Conservation (phyloP, 1,284 basidiomycete species). For the Papiliotrema laurentii region DNA sequence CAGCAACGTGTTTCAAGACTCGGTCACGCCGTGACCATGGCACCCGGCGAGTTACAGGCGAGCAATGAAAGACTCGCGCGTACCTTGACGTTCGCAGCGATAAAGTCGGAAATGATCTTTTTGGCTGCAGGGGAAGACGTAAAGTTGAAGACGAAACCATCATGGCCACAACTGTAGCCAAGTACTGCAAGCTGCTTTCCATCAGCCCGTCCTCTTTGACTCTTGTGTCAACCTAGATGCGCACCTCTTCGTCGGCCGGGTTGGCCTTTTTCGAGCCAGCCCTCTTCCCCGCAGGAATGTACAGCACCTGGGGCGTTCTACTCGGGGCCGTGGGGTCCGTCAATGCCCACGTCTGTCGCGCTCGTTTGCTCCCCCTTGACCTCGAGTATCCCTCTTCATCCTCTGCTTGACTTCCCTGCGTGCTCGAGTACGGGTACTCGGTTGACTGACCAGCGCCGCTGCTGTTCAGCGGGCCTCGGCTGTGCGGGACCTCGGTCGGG, state of each 20-base stretch:
- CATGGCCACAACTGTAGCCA: slow-evolving; percentile 29
- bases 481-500: neutral
- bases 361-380: slow-evolving; percentile 7
- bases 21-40: neutral
- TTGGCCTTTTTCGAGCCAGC: neutral
- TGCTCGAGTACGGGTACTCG: no score
- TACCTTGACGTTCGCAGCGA: slow-evolving; percentile 37
- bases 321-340: slow-evolving; percentile 24
- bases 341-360: slow-evolving; percentile 22
- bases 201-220: neutral
- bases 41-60: neutral
- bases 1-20: neutral
- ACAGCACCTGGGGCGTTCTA: slow-evolving; percentile 34
- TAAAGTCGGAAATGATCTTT: slow-evolving; percentile 40
- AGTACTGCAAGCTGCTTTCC: slow-evolving; percentile 25
- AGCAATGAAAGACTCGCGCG: neutral
- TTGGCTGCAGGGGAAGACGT: slow-evolving; percentile 26
- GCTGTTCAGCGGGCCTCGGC: no score
- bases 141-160: slow-evolving; percentile 37
- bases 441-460: no score
- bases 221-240: neutral
- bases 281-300: slow-evolving; percentile 18
- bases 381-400: slow-evolving; percentile 13
- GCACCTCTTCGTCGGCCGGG: slow-evolving; percentile 8
- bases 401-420: neutral